Conservation (phyloP, 192 early-diverging fungal species). For the Coemansia sp. region DNA sequence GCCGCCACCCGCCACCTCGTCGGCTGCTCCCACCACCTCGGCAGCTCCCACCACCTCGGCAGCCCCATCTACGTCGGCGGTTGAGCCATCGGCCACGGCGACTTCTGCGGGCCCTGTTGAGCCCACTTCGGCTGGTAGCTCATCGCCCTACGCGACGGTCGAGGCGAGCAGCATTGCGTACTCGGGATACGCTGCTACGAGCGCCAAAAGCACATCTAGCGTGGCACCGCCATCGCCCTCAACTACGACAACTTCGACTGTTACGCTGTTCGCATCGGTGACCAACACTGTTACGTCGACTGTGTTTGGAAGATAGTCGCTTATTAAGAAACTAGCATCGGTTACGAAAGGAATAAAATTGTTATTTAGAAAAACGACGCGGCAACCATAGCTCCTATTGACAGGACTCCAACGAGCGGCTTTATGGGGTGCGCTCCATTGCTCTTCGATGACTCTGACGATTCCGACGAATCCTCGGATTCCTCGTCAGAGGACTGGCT, state of each 20-base stretch:
- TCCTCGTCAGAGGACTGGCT: neutral
- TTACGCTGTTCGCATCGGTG: neutral
- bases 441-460: neutral
- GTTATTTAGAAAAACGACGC: neutral
- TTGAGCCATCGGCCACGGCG: neutral
- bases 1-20: neutral
- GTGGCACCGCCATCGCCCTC: neutral
- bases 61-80: neutral
- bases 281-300: neutral
- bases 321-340: no score
- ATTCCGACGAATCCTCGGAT: neutral
- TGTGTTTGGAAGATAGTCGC: neutral
- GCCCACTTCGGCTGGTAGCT: neutral
- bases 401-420: neutral
- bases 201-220: neutral
- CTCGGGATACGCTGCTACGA: neutral
- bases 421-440: neutral
- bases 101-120: neutral
- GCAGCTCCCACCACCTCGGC: neutral
- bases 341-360: neutral
- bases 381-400: neutral
- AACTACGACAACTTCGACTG: neutral
- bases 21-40: neutral
- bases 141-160: neutral
- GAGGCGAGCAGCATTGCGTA: neutral